Evolutionary conservation across 192 early-diverging fungal species (phyloP).

Genomic region (Entophlyctis helioformis): DNA sequence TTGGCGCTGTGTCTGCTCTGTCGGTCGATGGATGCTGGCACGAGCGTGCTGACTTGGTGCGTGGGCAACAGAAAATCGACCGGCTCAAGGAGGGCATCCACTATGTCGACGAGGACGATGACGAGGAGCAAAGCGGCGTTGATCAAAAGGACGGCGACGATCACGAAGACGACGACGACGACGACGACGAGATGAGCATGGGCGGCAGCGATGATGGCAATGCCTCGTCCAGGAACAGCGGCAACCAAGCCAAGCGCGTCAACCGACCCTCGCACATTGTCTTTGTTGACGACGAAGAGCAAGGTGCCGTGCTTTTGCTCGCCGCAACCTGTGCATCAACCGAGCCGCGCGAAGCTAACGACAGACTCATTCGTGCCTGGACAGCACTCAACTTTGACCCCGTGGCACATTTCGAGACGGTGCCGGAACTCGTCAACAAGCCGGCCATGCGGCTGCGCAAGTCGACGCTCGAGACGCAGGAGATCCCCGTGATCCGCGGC

Average conservation of each 20-base stretch:
- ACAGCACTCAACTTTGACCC: too few species aligned
- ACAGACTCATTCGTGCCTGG: background rate
- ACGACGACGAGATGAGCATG: too few species aligned
- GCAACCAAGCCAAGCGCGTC: slow-evolving; percentile 2
- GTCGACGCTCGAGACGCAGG: too few species aligned
- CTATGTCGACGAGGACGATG: slow-evolving; percentile 38
- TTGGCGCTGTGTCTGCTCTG: too few species aligned
- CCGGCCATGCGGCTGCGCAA: slow-evolving; percentile 12
- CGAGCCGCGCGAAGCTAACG: slow-evolving; percentile 37
- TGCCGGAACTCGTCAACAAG: slow-evolving; percentile 13
- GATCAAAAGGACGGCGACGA: slow-evolving; percentile 13
- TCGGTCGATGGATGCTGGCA: background rate
- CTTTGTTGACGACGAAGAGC: slow-evolving; percentile 33
- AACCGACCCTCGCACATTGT: slow-evolving; percentile 19
- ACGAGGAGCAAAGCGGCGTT: slow-evolving; percentile 10
- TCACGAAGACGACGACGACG: too few species aligned
- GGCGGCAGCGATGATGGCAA: slow-evolving; percentile 8
- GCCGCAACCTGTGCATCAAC: too few species aligned
- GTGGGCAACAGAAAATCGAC: slow-evolving; percentile 49
- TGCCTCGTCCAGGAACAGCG: background rate
- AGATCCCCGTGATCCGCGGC: too few species aligned
- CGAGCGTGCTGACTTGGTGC: background rate
- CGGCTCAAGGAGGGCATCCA: slow-evolving; percentile 59
- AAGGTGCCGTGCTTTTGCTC: too few species aligned
- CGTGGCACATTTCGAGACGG: slow-evolving; percentile 4